Conservation (phyloP, 2,329 filamentous ascomycete species). For the Iodosphaeria phyllophila region DNA sequence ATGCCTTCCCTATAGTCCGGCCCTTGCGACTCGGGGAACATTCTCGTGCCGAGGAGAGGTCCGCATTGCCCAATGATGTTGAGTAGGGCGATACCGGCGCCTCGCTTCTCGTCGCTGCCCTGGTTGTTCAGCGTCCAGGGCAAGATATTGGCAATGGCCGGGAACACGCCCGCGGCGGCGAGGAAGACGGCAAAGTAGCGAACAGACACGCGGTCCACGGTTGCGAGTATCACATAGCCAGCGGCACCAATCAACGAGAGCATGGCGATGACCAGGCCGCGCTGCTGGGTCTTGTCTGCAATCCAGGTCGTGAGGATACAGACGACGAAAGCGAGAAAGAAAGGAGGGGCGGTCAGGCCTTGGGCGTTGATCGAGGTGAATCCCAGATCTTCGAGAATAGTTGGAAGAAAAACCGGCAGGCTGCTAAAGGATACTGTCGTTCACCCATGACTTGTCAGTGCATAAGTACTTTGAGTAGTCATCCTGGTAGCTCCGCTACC, state of each 20-base stretch:
- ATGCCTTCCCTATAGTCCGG: constrained; percentile 21
- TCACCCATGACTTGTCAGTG: no score
- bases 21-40: constrained; percentile 30
- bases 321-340: constrained; percentile 45
- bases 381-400: constrained; percentile 46
- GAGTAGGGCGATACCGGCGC: constrained; percentile 41
- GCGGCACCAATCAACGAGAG: constrained; percentile 37
- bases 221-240: constrained; percentile 48
- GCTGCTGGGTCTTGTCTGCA: constrained; percentile 46
- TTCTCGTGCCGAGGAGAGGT: constrained; percentile 41
- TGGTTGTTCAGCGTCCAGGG: constrained; percentile 53
- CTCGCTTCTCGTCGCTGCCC: constrained; percentile 44
- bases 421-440: constrained; percentile 47
- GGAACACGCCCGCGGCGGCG: constrained; percentile 44
- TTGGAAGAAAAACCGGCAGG: constrained; percentile 44
- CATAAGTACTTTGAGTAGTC: no score
- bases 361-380: constrained; percentile 49
- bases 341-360: constrained; percentile 53
- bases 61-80: constrained; percentile 42
- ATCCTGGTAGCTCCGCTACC: no score
- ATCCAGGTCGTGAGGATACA: constrained; percentile 42
- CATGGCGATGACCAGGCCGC: constrained; percentile 36
- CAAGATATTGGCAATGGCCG: constrained; percentile 47
- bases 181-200: constrained; percentile 23
- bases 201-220: constrained; percentile 20